Base-by-base conservation (phyloP, 192 early-diverging fungal species). In the Bifiguratus adelaidae region DNA sequence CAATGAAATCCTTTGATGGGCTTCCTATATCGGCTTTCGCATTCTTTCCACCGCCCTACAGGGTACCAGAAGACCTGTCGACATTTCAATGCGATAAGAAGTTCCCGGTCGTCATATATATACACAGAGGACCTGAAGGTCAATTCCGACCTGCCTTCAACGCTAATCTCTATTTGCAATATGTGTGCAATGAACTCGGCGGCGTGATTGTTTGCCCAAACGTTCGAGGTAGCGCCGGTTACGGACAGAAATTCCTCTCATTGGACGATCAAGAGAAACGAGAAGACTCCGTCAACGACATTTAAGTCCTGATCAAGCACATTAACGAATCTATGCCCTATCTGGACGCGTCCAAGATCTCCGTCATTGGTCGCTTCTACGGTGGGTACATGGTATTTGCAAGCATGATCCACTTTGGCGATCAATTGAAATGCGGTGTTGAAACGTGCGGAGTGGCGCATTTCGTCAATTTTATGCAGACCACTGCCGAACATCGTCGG, bases 361-460 rank as follows among this genome's bases (percentile, higher is more conserved):
- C 15, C 12, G 44, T 30, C 27, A 45, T 45, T 26, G 44, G 44
- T 30, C 5, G 44, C 19, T 45, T 30, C 11, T 45, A 45, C 27
- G 44, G 44, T 9, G 44, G 44, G 7, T 45, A 45, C 27, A 45
- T 45, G 44, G 32, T 30, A 11, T 20, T 45, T 19, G 44, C 44
- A 3, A 30, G 44, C n/a, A 13, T 45, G 11, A 45, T 30, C 12
- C 44, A 45, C 15, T 45, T 20, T 18, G 29, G 28, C 0, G 15
- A n/a, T 8, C 44, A 30, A 30, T 30, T 45, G 28, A 45, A 45
- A 23, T 45, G 44, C 7, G 44, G 24, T 15, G 44, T 45, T 3
- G 44, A 45, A 30, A 45, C 44, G 3, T 45, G 44, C 25, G 44
- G 44, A 16, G 32, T 45, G 19, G 29, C 44, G 0, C 29, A 45